Percentiles rank a stretch among this genome's conserved stretches.
Conservation (phyloP, 495 filamentous ascomycete species). For the Lasiosphaeria ovina region DNA sequence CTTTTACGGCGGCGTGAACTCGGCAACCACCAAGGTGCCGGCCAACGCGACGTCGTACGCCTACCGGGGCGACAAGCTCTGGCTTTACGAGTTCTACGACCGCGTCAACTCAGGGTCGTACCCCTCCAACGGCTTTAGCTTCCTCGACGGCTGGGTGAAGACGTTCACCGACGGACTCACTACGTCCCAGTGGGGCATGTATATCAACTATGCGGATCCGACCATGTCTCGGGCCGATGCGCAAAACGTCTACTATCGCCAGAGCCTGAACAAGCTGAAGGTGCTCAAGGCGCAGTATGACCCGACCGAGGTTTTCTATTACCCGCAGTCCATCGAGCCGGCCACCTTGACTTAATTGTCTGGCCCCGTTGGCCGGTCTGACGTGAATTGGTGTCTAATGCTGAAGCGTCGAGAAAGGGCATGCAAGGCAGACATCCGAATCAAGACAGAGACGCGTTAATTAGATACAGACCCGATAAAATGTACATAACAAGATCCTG, state of each 20-base stretch:
- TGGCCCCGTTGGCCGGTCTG: not conserved
- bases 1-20: conserved; percentile 44
- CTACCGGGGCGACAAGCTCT: conserved; percentile 36
- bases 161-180: conserved; percentile 32
- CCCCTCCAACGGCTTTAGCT: conserved; percentile 33
- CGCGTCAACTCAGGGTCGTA: conserved; percentile 24
- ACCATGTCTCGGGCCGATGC: conserved; percentile 37
- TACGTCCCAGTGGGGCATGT: conserved; percentile 42
- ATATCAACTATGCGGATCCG: conserved; percentile 48
- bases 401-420: too few species aligned
- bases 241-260: conserved; percentile 50
- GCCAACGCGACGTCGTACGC: conserved; percentile 34
- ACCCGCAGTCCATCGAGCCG: conserved; percentile 56
- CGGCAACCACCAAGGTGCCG: conserved; percentile 37
- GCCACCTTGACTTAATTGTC: conserved; percentile 17
- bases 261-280: conserved; percentile 50
- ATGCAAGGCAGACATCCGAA: too few species aligned
- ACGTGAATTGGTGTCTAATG: too few species aligned
- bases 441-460: too few species aligned
- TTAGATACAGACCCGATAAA: too few species aligned
- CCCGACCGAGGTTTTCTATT: conserved; percentile 60
- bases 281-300: conserved; percentile 55
- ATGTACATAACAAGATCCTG: too few species aligned
- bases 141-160: conserved; percentile 42
- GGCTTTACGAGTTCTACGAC: conserved; percentile 44